phyloP scores from a whole-genome alignment of 2,329 filamentous ascomycete species.

The Clarireedia monteithiana region DNA sequence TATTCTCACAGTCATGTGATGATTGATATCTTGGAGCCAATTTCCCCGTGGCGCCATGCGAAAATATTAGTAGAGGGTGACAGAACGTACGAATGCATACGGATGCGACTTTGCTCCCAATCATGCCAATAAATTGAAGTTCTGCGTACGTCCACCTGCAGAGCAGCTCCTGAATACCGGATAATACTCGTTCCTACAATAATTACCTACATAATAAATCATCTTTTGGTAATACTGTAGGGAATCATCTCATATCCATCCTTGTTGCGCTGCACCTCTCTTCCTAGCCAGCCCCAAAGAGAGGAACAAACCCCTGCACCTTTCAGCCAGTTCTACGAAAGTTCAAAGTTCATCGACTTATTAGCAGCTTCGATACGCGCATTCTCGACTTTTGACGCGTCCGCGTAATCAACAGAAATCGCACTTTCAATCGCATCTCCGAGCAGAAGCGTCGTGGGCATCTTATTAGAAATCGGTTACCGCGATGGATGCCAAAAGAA shows the following conservation, averaged over 20 bases:
- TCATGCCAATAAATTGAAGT: background rate
- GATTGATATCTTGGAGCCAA: background rate
- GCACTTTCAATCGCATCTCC: slow-evolving; percentile 7
- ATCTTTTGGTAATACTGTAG: background rate
- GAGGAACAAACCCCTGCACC: slow-evolving; percentile 8
- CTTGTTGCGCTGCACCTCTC: background rate
- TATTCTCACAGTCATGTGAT: background rate
- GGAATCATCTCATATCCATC: background rate
- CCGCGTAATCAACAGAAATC: background rate
- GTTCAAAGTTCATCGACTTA: slow-evolving; percentile 1
- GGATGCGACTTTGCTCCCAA: background rate
- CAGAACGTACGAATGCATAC: background rate
- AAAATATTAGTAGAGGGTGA: background rate
- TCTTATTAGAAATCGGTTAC: background rate
- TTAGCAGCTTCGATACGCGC: slow-evolving; percentile 7
- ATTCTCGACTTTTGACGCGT: slow-evolving; percentile 9
- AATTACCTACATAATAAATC: background rate
- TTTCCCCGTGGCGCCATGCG: background rate
- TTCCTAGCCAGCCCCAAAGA: background rate
- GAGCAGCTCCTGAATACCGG: background rate
- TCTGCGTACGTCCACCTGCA: background rate
- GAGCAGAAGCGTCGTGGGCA: background rate
- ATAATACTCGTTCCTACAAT: background rate
- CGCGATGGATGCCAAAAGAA: slow-evolving; percentile 43
- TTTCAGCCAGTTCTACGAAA: slow-evolving; percentile 6